phyloP scores from a whole-genome alignment of 2,329 filamentous ascomycete species.

The Oidium heveae region DNA sequence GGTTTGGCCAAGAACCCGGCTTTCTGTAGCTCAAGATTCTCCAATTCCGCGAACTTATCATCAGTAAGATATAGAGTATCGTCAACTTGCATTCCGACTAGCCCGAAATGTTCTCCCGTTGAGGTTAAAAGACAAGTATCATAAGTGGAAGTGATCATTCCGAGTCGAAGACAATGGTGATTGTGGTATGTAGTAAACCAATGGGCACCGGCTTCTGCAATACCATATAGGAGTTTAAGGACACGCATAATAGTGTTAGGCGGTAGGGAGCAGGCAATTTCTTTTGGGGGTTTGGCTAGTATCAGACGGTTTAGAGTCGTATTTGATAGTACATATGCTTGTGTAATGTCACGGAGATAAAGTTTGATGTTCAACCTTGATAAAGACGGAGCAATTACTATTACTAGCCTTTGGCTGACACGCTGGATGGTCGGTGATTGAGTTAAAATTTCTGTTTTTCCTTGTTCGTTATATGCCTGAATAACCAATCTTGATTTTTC shows the following conservation, averaged over 20 bases:
- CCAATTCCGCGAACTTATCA: background rate
- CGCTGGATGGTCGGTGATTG: constrained; percentile 2
- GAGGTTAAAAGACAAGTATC: background rate
- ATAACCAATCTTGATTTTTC: too few relatives aligned
- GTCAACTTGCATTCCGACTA: constrained; percentile 1
- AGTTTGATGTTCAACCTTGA: background rate
- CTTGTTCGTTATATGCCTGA: too few relatives aligned
- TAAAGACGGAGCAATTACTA: background rate
- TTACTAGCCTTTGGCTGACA: background rate
- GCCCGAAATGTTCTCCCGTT: background rate
- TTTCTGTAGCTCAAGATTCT: background rate
- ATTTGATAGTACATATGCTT: too few relatives aligned
- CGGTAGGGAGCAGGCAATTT: background rate
- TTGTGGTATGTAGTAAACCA: constrained; percentile 1
- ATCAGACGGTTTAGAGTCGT: background rate
- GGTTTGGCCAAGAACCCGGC: background rate
- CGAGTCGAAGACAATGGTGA: background rate
- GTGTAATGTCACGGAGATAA: constrained; percentile 1
- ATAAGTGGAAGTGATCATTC: background rate
- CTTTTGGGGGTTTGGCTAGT: background rate
- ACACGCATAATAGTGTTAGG: background rate
- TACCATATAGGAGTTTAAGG: too few relatives aligned
- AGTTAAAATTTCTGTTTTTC: too few relatives aligned
- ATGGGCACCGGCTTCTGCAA: too few relatives aligned
- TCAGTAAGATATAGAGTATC: background rate